Percentiles rank a stretch among this genome's conserved stretches.
These are phyloP conservation scores for Cymbidium sinense DNA, from an alignment of 106 monocot species.

Conservation along the genomic window DNA sequence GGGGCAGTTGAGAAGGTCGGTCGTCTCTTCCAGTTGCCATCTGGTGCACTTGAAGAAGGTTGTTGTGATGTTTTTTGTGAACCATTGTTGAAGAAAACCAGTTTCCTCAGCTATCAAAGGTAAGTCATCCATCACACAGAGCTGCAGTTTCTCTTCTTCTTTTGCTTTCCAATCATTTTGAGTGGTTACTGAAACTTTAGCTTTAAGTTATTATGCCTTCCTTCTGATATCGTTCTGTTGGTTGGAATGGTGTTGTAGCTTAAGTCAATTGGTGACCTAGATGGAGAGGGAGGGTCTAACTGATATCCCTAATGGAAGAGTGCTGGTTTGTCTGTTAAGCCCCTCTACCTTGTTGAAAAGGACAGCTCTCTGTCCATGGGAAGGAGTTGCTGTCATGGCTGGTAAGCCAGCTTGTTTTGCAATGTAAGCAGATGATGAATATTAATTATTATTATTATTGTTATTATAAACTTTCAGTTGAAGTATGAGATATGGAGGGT, in stretches of 20 bases:
- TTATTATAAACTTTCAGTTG: too few relatives aligned
- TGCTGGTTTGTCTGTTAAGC: too few relatives aligned
- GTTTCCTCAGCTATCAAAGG: not conserved
- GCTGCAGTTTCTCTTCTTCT: not conserved
- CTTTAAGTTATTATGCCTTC: not conserved
- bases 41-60: slow-evolving; percentile 73
- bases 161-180: slow-evolving; percentile 6
- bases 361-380: too few relatives aligned
- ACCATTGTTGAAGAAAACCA: slow-evolving; percentile 14
- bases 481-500: too few relatives aligned
- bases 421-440: too few relatives aligned
- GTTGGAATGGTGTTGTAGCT: slow-evolving; percentile 43
- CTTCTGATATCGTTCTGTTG: slow-evolving; percentile 12
- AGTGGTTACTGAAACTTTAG: not conserved
- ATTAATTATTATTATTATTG: too few relatives aligned
- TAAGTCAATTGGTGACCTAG: not conserved
- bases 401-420: too few relatives aligned
- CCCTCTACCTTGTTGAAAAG: too few relatives aligned
- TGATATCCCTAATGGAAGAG: too few relatives aligned
- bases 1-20: slow-evolving; percentile 42
- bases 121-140: slow-evolving; percentile 11
- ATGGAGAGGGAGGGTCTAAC: not conserved
- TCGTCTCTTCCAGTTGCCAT: slow-evolving; percentile 74
- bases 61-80: slow-evolving; percentile 18
- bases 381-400: too few relatives aligned